Base-by-base conservation (phyloP, 139 green algal genomes). In the Deuterostichococcus epilithicus region DNA sequence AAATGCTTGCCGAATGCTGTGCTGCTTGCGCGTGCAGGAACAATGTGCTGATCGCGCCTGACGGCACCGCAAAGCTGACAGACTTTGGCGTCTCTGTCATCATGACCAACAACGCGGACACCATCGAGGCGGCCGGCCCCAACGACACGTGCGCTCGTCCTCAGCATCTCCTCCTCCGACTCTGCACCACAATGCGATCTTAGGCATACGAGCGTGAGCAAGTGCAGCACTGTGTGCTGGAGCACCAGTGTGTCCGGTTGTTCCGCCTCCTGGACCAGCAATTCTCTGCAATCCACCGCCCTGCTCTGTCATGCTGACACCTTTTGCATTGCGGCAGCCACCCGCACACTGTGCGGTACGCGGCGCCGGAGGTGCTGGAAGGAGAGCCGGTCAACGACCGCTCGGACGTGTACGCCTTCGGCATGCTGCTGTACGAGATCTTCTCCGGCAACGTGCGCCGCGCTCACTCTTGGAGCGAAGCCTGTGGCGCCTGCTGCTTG, bases 391-490 rank as follows among this genome's bases (percentile, higher is more conserved):
- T 63, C 52, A 63, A 63, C 28, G 52, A 63, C 52, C 52, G 52
- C 13, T 63, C 52, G 13, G 52, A 63, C 20, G 52, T 63, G 52
- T 63, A 63, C 52, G 52, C 52, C 52, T 63, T 30, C 52, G 52
- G 52, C 13, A 63, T 63, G 52, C 52, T 63, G 52, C 52, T 63
- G 52, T 63, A 63, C 52, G 52, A 63, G 52, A 63, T 63, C 52
- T 63, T 63, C 52, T 63, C 52, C 10, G 52, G 52, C 52, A 63
- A 63, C 52, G 52, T 63, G 52, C 52, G 52, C 10, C 28, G 3
- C 52, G 26, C 3, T 28, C 52, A n/a, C 18, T 52, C 42, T n/a
- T n/a, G n/a, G n/a, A n/a, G n/a, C n/a, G n/a, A n/a, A 52, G 42
- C 42, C 52, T 23, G 52, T n/a, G n/a, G n/a, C n/a, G n/a, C n/a